A percentile compares a stretch with the other conserved stretches of the same genome.
Conservation (phyloP, 306 rosid genomes). For the Boehmeria nivea region DNA sequence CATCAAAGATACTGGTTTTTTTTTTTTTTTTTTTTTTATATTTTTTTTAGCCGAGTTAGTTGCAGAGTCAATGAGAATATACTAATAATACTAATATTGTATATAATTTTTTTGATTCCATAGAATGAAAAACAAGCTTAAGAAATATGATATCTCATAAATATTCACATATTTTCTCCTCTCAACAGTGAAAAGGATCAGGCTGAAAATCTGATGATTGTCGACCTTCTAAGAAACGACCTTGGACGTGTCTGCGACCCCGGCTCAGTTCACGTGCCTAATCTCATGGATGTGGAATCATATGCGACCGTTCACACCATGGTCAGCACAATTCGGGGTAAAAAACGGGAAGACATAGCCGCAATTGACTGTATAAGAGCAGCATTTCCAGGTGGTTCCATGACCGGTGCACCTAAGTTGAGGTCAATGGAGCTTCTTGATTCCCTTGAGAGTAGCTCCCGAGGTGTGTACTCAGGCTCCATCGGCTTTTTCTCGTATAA, state of each 20-base stretch:
- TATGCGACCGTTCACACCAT: constrained; percentile 94
- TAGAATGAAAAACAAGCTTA: too few relatives aligned
- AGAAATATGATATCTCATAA: too few relatives aligned
- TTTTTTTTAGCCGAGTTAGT: too few relatives aligned
- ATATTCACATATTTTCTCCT: constrained; percentile 6
- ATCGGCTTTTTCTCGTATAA: constrained; percentile 90
- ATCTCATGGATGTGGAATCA: constrained; percentile 85
- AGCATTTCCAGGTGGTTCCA: constrained; percentile 96
- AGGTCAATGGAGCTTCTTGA: constrained; percentile 95
- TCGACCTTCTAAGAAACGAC: constrained; percentile 96
- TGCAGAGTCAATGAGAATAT: too few relatives aligned
- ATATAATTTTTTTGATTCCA: too few relatives aligned
- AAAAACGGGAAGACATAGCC: constrained; percentile 48
- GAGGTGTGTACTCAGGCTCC: constrained; percentile 92
- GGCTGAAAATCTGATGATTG: constrained; percentile 96
- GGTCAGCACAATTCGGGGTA: constrained; percentile 93
- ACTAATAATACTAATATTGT: too few relatives aligned
- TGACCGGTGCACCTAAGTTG: constrained; percentile 98
- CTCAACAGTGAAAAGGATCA: constrained; percentile 81
- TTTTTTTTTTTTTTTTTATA: too few relatives aligned
- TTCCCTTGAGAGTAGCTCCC: constrained; percentile 65
- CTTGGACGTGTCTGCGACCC: constrained; percentile 93
- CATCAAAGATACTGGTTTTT: too few relatives aligned
- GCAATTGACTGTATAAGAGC: constrained; percentile 79
- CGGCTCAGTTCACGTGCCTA: constrained; percentile 90